Evolutionary conservation across 2,329 filamentous ascomycete genomes (phyloP), one percentile per base, ranked within the genome.

Genomic region (Nothomitra cinnamomea): DNA sequence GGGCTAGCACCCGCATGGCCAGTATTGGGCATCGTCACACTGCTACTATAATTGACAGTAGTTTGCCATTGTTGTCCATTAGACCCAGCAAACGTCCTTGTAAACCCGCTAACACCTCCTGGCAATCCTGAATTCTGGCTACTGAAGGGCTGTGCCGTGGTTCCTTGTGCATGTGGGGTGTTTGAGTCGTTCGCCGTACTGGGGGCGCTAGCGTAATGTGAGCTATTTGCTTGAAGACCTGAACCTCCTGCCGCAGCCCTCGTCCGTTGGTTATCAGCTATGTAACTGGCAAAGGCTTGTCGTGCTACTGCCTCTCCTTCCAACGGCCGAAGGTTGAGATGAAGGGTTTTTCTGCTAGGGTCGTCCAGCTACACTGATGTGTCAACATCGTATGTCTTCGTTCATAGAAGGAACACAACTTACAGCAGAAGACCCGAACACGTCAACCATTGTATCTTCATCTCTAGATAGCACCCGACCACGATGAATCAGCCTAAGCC

Each of bases 401-500:
- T 13, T 17, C 2, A 8, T 6, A 15, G 7, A 50, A 2, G 15
- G 3, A 28, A 17, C 45, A 21, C 40, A 36, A 61, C 72, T 58
- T 68, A 79, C 76, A 53, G 69, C 65, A 56, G 78, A 73, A 54
- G 71, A 66, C 2, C 78, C 77, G 60, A 82, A 77, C 2, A 82
- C 65, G 38, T 78, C 72, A 22, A 71, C 61, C 65, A 83, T 67
- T 15, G 73, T 79, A 55, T 79, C 76, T 10, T 66, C 65, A 38
- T 80, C 77, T 51, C 72, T 72, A 28, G 69, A 63, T 49, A 82
- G 65, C 48, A 79, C 69, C 36, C 77, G 73, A 1, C 79, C 79
- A 42, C 75, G 70, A 60, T 82, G 73, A 38, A 83, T 82, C 55
- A 83, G 65, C 42, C 79, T 71, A 62, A 82, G 77, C 35, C 73